Evolutionary conservation across 495 filamentous ascomycete species (phyloP).

Genomic region (Neurospora tetraspora): DNA sequence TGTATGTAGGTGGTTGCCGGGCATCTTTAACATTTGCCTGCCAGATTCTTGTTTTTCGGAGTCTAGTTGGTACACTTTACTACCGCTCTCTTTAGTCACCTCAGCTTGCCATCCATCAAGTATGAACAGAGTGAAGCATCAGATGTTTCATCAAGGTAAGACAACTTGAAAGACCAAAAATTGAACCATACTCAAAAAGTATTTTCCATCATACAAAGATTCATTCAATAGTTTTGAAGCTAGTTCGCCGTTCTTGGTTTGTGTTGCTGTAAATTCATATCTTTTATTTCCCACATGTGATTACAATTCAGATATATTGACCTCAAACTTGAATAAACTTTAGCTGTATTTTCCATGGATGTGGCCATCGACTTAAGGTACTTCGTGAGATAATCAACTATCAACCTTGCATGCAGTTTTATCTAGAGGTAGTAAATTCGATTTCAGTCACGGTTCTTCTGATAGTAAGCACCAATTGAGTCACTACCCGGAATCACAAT

Average conservation of each 20-base stretch:
- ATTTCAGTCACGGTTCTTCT: background rate
- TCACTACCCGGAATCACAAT: background rate
- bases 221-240: background rate
- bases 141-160: background rate
- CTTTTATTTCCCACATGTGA: background rate
- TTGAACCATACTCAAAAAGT: background rate
- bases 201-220: background rate
- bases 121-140: background rate
- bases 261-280: background rate
- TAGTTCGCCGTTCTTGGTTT: background rate
- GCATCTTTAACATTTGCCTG: background rate
- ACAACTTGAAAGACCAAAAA: background rate
- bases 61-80: background rate
- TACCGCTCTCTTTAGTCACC: background rate
- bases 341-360: background rate
- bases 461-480: background rate
- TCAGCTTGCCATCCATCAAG: background rate
- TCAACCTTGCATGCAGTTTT: too few relatives aligned
- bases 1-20: background rate
- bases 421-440: background rate
- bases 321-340: background rate
- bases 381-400: background rate
- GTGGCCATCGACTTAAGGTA: background rate
- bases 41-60: background rate
- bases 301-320: background rate